Base-by-base conservation (phyloP, 1,284 basidiomycete genomes). In the Cutaneotrichosporon spelunceum region DNA sequence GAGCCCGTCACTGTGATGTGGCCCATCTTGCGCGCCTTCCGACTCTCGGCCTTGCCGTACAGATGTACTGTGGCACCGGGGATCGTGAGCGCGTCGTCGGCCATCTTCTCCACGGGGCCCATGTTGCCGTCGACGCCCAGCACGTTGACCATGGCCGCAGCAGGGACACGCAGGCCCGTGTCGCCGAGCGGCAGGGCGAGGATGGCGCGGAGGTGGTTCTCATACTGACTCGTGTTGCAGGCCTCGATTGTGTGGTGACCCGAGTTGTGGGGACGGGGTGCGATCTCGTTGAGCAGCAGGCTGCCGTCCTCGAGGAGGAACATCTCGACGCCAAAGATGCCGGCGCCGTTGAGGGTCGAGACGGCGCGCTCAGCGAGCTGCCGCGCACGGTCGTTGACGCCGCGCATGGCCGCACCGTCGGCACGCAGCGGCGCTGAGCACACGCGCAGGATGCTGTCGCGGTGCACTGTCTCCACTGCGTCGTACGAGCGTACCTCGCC, bases 221-320 rank as follows among this genome's bases (percentile, higher is more conserved):
- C 93, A 81, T 93, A 99, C 80, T 99, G 96, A 14, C 93, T 97
- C 3, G 93, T 91, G 69, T 92, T 84, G 78, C 92, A 96, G 0
- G 95, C 94, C 80, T 98, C 95, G 74, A 99, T 98, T n/a, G 95
- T 98, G 80, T 98, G 97, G 78, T 99, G 96, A 0, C 95, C 95
- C 10, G 93, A 97, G 80, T 99, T 99, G 79, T 99, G 96, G 0
- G 96, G 95, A 24, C 96, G 86, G n/a, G 96, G 96, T 0, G 96
- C 96, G 66, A 99, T 97, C 81, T 99, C 96, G 79, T 99, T 99
- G 68, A 99, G 84, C 62, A 88, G 86, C 3, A 99, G 83, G 0
- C 82, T 79, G 26, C 95, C 93, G 72, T 93, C 85, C 29, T 83
- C 80, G 84, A 96, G 85, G 53, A 98, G 81, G 80, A 99, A 99